phyloP scores from a whole-genome alignment of 805 yeast genomes.

The Saturnispora mendoncae region DNA sequence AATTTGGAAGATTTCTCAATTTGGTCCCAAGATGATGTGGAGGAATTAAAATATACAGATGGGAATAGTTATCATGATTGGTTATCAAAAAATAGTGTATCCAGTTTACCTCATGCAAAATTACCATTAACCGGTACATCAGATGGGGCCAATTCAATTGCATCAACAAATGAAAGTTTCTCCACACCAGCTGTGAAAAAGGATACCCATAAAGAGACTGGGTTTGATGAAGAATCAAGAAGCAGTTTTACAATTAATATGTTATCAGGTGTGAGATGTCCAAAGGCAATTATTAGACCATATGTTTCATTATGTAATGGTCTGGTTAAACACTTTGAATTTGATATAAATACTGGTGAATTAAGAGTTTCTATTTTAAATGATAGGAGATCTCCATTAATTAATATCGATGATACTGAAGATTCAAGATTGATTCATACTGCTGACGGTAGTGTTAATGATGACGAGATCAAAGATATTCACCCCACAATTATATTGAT shows the following conservation, averaged over 20 bases:
- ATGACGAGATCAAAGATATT: constrained; percentile 8
- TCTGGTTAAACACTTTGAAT: constrained; percentile 41
- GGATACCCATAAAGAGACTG: not conserved
- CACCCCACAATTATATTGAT: constrained; percentile 54
- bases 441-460: not conserved
- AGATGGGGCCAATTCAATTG: not conserved
- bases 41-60: not conserved
- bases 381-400: not conserved
- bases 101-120: too few species aligned
- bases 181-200: not conserved
- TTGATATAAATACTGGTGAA: constrained; percentile 41
- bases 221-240: not conserved
- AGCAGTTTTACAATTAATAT: constrained; percentile 4
- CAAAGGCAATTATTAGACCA: constrained; percentile 71
- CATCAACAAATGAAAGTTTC: not conserved
- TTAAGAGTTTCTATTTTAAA: constrained; percentile 33
- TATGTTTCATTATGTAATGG: constrained; percentile 63
- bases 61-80: constrained; percentile 12
- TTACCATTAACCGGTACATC: not conserved
- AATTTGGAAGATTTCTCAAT: constrained; percentile 90
- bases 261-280: constrained; percentile 58
- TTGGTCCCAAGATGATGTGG: constrained; percentile 59
- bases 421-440: not conserved
- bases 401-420: not conserved
- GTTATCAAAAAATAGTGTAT: constrained; percentile 10